Evolutionary conservation across 1,284 basidiomycete species (phyloP).

Genomic region (Flammula alnicola): DNA sequence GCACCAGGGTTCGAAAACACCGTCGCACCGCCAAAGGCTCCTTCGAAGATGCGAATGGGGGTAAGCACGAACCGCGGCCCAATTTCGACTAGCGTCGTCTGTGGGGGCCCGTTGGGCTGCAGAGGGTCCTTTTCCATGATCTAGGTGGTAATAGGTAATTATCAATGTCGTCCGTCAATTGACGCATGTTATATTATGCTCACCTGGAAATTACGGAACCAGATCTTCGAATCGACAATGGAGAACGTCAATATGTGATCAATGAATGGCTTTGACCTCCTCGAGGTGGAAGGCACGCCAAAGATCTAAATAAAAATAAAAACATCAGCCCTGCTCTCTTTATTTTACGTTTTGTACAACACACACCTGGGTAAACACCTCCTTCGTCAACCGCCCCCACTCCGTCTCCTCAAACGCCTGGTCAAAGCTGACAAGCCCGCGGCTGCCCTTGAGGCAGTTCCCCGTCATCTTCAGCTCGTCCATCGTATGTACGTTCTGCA

Average conservation of each 20-base stretch:
- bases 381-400: constrained; percentile 91
- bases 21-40: constrained; percentile 93
- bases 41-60: constrained; percentile 98
- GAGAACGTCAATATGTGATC: constrained; percentile 98
- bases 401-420: constrained; percentile 88
- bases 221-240: constrained; percentile 94
- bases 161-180: constrained; percentile 10
- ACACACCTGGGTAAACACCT: constrained; percentile 94
- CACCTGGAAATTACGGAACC: constrained; percentile 98
- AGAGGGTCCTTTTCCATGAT: constrained; percentile 81
- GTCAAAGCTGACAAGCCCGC: constrained; percentile 94
- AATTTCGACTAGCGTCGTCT: constrained; percentile 89
- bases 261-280: constrained; percentile 95
- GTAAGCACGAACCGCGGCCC: constrained; percentile 97
- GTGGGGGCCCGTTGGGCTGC: constrained; percentile 75
- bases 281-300: constrained; percentile 87
- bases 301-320: constrained; percentile 72
- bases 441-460: constrained; percentile 95
- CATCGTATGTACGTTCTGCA: constrained; percentile 99
- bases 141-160: constrained; percentile 38
- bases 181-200: constrained; percentile 16
- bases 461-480: constrained; percentile 99
- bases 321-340: constrained; percentile 5
- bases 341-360: no score
- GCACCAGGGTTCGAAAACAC: constrained; percentile 95